Evolutionary conservation across 306 rosid species (phyloP).

Genomic region (Vigna trinervia): DNA sequence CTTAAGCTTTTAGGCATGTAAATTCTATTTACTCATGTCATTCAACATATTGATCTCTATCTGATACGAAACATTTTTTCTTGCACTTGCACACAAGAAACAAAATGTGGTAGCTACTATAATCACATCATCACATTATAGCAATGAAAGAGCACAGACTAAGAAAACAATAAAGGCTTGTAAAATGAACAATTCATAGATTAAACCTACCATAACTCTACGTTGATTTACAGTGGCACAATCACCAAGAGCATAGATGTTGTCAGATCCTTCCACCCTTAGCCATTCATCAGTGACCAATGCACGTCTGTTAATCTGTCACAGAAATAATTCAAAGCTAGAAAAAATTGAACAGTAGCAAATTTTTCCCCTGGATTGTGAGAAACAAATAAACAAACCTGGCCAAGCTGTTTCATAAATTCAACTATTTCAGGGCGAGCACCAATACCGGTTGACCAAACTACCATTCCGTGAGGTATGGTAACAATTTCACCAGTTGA

Average conservation of each 20-base stretch:
- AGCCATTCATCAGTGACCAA: conserved; percentile 96
- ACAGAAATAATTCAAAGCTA: conserved; percentile 21
- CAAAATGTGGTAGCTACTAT: neutral
- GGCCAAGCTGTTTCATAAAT: conserved; percentile 88
- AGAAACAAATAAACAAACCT: conserved; percentile 64
- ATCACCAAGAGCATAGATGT: conserved; percentile 91
- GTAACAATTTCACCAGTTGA: conserved; percentile 51
- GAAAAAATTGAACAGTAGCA: conserved; percentile 8
- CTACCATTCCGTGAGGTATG: conserved; percentile 90
- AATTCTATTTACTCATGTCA: neutral
- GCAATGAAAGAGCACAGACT: neutral
- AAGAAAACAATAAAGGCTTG: neutral
- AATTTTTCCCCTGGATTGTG: conserved; percentile 6
- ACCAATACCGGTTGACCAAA: conserved; percentile 96
- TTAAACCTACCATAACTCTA: conserved; percentile 73
- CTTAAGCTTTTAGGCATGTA: neutral
- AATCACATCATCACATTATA: neutral
- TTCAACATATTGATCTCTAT: neutral
- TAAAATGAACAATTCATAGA: neutral
- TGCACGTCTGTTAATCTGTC: conserved; percentile 81
- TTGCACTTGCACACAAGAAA: neutral
- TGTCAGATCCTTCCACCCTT: conserved; percentile 83
- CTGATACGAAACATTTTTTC: neutral
- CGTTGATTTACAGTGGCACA: conserved; percentile 95
- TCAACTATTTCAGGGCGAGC: conserved; percentile 74